phyloP scores from a whole-genome alignment of 768 basidiomycete species.

The Mycena rebaudengoi region DNA sequence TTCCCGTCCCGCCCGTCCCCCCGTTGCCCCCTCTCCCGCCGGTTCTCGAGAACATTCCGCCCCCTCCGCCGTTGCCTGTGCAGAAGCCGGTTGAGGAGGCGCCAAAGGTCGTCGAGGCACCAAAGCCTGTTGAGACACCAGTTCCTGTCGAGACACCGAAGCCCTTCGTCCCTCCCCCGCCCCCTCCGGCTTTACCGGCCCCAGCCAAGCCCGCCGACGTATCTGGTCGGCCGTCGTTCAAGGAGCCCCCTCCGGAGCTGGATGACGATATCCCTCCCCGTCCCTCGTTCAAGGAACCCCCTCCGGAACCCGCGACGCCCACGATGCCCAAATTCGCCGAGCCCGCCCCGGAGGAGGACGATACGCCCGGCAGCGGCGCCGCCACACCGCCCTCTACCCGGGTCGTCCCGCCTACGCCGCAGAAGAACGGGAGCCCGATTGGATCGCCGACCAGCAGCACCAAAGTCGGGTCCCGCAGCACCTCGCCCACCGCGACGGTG shows the following conservation, averaged over 20 bases:
- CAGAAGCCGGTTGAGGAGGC: constrained; percentile 25
- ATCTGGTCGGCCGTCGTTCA: constrained; percentile 53
- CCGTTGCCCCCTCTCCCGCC: constrained; percentile 31
- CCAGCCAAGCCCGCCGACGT: constrained; percentile 3
- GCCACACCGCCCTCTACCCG: too few species aligned
- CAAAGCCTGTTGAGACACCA: constrained; percentile 25
- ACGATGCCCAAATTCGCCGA: constrained; percentile 50
- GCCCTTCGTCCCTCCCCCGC: constrained; percentile 34
- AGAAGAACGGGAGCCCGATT: constrained; percentile 45
- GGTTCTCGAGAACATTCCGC: constrained; percentile 19
- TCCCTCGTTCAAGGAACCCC: constrained; percentile 51
- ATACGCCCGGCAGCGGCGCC: constrained; percentile 47
- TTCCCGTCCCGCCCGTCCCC: constrained; percentile 26
- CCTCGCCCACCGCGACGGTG: constrained; percentile 46
- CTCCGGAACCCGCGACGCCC: constrained; percentile 40
- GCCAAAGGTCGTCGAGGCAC: too few species aligned
- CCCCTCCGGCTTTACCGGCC: constrained; percentile 36
- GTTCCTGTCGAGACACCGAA: constrained; percentile 20
- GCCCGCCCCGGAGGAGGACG: constrained; percentile 42
- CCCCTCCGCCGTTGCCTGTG: constrained; percentile 33
- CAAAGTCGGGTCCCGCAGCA: constrained; percentile 50
- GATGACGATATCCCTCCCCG: constrained; percentile 54
- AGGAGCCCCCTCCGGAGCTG: constrained; percentile 69
- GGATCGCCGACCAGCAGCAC: constrained; percentile 44
- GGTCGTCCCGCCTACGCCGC: constrained; percentile 65